A percentile compares a stretch with the other conserved stretches of the same genome.
phyloP scores from a whole-genome alignment of 495 filamentous ascomycete genomes.

The Daldinia vernicosa region DNA sequence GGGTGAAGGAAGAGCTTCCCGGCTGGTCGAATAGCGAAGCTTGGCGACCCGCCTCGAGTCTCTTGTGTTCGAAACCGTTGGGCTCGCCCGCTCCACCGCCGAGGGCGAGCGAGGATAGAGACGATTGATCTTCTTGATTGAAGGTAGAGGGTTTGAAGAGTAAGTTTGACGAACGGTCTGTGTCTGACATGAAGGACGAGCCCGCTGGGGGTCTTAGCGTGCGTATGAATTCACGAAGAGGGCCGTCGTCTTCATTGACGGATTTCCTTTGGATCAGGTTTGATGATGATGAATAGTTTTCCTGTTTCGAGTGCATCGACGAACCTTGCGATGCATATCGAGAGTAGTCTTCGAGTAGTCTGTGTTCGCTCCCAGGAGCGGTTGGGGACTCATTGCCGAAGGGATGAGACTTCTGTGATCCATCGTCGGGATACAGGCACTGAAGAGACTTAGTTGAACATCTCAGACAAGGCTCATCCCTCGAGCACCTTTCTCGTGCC shows the following conservation, averaged over 20 bases:
- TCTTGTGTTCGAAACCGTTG: conserved; percentile 5
- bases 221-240: conserved; percentile 29
- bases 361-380: conserved; percentile 14
- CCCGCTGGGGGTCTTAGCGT: conserved; percentile 21
- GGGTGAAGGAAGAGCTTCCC: conserved; percentile 19
- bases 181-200: conserved; percentile 15
- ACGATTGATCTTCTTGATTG: background rate
- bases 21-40: conserved; percentile 28
- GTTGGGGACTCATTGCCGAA: conserved; percentile 6
- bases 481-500: conserved; percentile 65
- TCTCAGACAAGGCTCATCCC: conserved; percentile 60
- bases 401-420: conserved; percentile 16
- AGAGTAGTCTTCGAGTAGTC: conserved; percentile 28
- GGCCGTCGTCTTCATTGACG: conserved; percentile 18
- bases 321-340: conserved; percentile 16
- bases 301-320: conserved; percentile 20
- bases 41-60: conserved; percentile 17
- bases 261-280: conserved; percentile 3
- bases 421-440: conserved; percentile 58
- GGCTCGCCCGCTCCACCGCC: conserved; percentile 3
- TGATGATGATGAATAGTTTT: conserved; percentile 6
- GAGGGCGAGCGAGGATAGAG: background rate
- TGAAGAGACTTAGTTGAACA: conserved; percentile 61
- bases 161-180: background rate
- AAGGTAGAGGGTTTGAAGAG: conserved; percentile 8